Evolutionary conservation across 2,329 filamentous ascomycete genomes (phyloP), one percentile per base, ranked within the genome.

Genomic region (Alternaria rosae): DNA sequence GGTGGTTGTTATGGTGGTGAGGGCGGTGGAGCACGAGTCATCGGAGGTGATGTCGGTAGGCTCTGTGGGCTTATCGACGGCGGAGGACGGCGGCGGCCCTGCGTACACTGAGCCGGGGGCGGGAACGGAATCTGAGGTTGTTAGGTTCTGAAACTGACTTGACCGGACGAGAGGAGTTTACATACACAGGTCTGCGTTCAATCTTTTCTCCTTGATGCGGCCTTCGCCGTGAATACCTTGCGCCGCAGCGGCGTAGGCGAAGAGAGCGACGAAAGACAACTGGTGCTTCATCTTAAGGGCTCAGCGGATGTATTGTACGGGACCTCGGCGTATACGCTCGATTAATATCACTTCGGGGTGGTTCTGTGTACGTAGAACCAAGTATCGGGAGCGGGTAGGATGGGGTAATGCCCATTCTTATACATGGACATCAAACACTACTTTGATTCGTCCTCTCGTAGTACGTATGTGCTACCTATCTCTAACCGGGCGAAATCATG

Each of bases 241-340:
- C 44, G 81, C 78, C 43, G 74, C 70, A 61, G 75, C 35, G 35
- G 15, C 79, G 43, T 82, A 61, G 57, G 78, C 72, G 61, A 78
- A 74, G 56, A 79, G 66, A 64, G 78, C 71, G 42, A 81, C 66
- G 51, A 78, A 62, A 51, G 67, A 54, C 38, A 69, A 47, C 30
- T 64, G 55, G 64, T 57, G 65, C 65, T 73, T 76, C 74, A 77
- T 77, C 9, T 43, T 72, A 65, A 51, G 15, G 12, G 30, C 1
- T 55, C 38, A 17, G 21, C 43, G 56, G 32, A 21, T 43, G 11
- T 9, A n/a, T 2, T 42, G 28, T 26, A 45, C 11, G 6, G 11
- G n/a, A 23, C n/a, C 2, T 25, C 8, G 52, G 7, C n/a, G 8
- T 4, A 7, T n/a, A 28, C 28, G 13, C 5, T 30, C n/a, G 13